Evolutionary conservation across 495 filamentous ascomycete species (phyloP).

Genomic region (Trypethelium eluteriae): DNA sequence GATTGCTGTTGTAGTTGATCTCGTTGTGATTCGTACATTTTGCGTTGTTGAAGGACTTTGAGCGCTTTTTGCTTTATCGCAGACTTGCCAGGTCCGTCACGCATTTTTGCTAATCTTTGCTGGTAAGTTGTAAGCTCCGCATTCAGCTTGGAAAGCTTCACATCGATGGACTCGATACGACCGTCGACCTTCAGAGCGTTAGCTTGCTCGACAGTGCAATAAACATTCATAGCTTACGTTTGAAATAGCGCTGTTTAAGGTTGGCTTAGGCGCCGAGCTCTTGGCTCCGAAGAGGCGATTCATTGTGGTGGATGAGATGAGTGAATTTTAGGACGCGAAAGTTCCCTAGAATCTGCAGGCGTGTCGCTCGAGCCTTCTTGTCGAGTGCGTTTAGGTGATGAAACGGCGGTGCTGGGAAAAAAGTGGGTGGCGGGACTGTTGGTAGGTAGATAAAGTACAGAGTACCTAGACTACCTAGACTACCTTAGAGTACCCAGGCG

Average conservation of each 20-base stretch:
- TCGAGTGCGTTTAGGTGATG: not conserved
- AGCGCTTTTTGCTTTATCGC: conserved; percentile 91
- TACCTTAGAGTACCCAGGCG: too few species aligned
- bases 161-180: conserved; percentile 82
- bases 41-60: conserved; percentile 91
- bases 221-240: conserved; percentile 50
- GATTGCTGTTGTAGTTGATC: conserved; percentile 91
- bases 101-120: conserved; percentile 81
- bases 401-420: not conserved
- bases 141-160: conserved; percentile 87
- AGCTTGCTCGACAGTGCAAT: conserved; percentile 12
- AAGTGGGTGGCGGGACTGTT: too few species aligned
- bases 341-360: not conserved
- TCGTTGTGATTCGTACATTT: conserved; percentile 88
- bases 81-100: conserved; percentile 88
- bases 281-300: conserved; percentile 93
- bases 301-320: conserved; percentile 47
- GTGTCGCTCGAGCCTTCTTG: not conserved
- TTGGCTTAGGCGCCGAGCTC: conserved; percentile 83
- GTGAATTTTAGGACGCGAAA: not conserved
- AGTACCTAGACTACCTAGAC: too few species aligned
- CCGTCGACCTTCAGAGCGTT: conserved; percentile 56
- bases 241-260: conserved; percentile 73
- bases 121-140: conserved; percentile 87
- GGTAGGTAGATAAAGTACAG: too few species aligned